phyloP scores from a whole-genome alignment of 495 filamentous ascomycete genomes.

The Daldinia vernicosa region DNA sequence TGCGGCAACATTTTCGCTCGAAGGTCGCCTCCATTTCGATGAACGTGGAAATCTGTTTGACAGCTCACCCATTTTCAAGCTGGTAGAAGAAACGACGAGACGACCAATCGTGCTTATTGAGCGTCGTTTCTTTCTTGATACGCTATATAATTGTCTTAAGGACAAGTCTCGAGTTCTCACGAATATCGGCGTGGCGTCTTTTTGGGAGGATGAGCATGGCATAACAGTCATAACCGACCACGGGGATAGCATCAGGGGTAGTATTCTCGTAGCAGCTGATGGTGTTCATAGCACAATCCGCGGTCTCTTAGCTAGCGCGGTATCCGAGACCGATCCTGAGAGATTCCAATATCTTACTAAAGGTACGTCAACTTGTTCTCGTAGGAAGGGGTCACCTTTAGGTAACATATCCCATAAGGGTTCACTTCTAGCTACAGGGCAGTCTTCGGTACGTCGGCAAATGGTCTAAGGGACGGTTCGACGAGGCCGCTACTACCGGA shows the following conservation, averaged over 20 bases:
- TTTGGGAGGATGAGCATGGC: constrained; percentile 28
- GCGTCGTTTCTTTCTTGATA: constrained; percentile 26
- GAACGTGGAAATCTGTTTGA: constrained; percentile 33
- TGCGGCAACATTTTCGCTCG: constrained; percentile 22
- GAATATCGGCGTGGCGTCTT: constrained; percentile 15
- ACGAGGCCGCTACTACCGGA: constrained; percentile 13
- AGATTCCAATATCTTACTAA: neutral
- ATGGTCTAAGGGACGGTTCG: neutral
- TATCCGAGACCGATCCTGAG: constrained; percentile 15
- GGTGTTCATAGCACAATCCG: constrained; percentile 40
- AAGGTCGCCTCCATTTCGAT: constrained; percentile 28
- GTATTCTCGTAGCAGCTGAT: constrained; percentile 36
- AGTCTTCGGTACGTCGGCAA: constrained; percentile 41
- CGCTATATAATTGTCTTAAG: constrained; percentile 30
- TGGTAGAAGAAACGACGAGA: neutral
- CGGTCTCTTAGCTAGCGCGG: constrained; percentile 29
- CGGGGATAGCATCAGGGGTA: constrained; percentile 35
- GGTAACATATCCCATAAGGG: neutral
- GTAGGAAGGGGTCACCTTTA: neutral
- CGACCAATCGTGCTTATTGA: constrained; percentile 25
- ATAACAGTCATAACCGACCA: constrained; percentile 30
- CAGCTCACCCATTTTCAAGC: constrained; percentile 26
- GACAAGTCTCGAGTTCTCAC: constrained; percentile 32
- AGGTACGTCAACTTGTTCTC: neutral
- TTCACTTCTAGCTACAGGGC: constrained; percentile 33